These are phyloP conservation scores for Dryas integrifolia DNA, from an alignment of 331 rosid genomes.

Conservation along the genomic window DNA sequence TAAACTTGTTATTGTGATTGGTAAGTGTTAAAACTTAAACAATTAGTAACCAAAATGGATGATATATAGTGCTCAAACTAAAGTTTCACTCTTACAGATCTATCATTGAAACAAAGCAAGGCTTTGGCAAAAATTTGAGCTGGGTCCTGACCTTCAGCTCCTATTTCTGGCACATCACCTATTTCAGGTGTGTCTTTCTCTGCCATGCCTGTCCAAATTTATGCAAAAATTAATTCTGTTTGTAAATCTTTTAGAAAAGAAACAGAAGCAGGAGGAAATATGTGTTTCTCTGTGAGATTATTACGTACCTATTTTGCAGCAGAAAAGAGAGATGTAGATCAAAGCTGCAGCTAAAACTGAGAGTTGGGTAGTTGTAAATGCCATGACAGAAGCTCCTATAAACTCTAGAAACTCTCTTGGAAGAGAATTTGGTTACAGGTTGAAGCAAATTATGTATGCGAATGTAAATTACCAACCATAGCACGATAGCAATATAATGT, in stretches of 20 bases:
- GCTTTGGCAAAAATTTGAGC: constrained; percentile 62
- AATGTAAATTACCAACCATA: background rate
- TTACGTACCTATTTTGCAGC: constrained; percentile 37
- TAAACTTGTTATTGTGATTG: no score
- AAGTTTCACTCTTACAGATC: constrained; percentile 50
- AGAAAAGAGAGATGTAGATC: constrained; percentile 34
- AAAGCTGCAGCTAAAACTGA: constrained; percentile 40
- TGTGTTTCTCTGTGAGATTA: background rate
- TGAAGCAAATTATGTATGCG: background rate
- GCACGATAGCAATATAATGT: background rate
- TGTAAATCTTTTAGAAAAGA: background rate
- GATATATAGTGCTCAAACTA: no score
- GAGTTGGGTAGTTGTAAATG: constrained; percentile 27
- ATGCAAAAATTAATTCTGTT: background rate
- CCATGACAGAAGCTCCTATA: constrained; percentile 40
- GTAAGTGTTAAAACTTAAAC: no score
- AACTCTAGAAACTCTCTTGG: background rate
- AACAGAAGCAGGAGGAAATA: background rate
- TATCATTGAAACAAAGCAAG: constrained; percentile 71
- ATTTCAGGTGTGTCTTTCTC: constrained; percentile 11
- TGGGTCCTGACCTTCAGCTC: constrained; percentile 33
- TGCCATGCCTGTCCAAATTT: constrained; percentile 36
- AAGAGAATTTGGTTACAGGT: background rate
- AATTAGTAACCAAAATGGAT: background rate
- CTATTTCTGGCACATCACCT: background rate